Percentiles rank a stretch among this genome's conserved stretches.
Conservation (phyloP, 495 filamentous ascomycete species). For the Daldinia bambusicola region DNA sequence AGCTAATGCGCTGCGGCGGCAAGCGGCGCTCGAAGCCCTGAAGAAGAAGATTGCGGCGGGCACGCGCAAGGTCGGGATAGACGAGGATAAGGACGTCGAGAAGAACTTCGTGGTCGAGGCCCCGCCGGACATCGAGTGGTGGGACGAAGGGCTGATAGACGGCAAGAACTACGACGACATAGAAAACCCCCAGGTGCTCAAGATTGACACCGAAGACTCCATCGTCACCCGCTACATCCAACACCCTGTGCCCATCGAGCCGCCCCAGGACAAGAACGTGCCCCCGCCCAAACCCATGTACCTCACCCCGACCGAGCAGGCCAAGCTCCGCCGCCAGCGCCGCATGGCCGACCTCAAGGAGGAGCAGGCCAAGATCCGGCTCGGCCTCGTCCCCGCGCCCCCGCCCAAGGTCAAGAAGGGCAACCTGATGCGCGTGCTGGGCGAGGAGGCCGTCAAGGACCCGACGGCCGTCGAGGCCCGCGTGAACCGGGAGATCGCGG, state of each 20-base stretch:
- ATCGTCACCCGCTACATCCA: conserved; percentile 92
- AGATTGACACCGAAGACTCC: conserved; percentile 79
- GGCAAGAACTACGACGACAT: conserved; percentile 77
- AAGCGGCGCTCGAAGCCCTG: conserved; percentile 90
- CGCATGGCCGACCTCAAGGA: conserved; percentile 94
- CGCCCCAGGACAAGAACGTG: conserved; percentile 85
- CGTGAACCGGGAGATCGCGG: conserved; percentile 89
- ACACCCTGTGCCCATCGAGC: conserved; percentile 90
- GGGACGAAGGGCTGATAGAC: conserved; percentile 88
- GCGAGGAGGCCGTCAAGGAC: conserved; percentile 96
- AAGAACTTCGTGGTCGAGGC: conserved; percentile 86
- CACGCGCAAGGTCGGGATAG: conserved; percentile 84
- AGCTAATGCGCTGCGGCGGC: conserved; percentile 84
- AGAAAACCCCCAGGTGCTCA: conserved; percentile 70
- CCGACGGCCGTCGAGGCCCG: conserved; percentile 96
- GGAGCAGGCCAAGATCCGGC: conserved; percentile 91
- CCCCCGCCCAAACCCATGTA: conserved; percentile 89
- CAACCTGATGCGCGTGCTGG: conserved; percentile 97
- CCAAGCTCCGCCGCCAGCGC: conserved; percentile 88
- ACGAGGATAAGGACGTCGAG: conserved; percentile 89
- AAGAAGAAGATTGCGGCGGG: conserved; percentile 90
- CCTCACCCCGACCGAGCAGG: conserved; percentile 88
- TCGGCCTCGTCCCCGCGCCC: conserved; percentile 88
- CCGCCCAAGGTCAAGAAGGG: conserved; percentile 94
- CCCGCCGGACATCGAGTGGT: conserved; percentile 95